A percentile compares a stretch with the other conserved stretches of the same genome.
Conservation (phyloP, 2,329 filamentous ascomycete genomes). For the Onygenales sp. region DNA sequence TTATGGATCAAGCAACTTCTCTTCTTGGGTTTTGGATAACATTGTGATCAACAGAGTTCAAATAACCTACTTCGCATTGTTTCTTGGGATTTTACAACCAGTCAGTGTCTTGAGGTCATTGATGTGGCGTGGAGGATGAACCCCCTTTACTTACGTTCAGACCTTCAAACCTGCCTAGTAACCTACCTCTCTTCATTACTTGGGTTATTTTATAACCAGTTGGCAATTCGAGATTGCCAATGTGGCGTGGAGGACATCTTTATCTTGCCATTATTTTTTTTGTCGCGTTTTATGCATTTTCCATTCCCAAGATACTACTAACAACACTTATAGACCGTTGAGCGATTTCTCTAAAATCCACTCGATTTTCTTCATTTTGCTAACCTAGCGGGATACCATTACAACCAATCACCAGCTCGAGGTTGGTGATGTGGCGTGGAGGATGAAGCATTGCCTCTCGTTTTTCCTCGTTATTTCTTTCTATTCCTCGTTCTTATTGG, state of each 20-base stretch:
- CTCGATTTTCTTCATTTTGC: too few relatives aligned
- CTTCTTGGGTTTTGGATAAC: background rate
- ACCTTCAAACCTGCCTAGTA: background rate
- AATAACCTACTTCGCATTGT: background rate
- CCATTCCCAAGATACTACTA: background rate
- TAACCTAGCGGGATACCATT: background rate
- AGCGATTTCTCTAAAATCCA: too few relatives aligned
- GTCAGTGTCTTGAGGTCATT: background rate
- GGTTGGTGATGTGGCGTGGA: constrained; percentile 1
- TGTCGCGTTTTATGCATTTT: background rate
- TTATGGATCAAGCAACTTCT: too few relatives aligned
- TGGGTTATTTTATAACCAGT: constrained; percentile 1
- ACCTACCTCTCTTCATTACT: background rate
- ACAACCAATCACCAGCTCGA: constrained; percentile 2
- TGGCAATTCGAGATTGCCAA: constrained; percentile 3
- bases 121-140: constrained; percentile 8
- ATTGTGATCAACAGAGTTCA: background rate
- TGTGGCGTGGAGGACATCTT: constrained; percentile 2
- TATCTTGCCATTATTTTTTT: background rate
- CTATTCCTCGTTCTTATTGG: background rate
- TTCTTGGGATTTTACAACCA: constrained; percentile 3
- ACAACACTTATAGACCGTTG: too few relatives aligned
- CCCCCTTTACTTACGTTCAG: background rate
- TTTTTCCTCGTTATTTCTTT: background rate
- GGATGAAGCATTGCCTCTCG: background rate